Conservation (phyloP, 2,329 filamentous ascomycete species). For the Neofusicoccum parvum region DNA sequence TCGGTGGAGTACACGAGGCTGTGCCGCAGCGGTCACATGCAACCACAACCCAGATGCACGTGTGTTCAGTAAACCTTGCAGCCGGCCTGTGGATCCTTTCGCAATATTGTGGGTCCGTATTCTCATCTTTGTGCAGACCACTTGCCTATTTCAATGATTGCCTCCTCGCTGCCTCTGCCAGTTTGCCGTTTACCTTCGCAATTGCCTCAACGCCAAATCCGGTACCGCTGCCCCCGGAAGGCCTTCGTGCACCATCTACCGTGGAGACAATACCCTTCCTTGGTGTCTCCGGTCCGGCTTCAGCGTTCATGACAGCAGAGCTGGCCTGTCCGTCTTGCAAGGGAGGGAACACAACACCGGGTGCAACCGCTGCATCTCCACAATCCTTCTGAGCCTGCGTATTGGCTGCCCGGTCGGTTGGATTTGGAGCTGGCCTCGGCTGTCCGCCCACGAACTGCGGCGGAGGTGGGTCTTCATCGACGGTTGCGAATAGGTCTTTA, state of each 20-base stretch:
- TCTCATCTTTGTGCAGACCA: not conserved
- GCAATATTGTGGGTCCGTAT: no score
- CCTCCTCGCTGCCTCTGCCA: slow-evolving; percentile 9
- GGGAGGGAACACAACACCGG: no score
- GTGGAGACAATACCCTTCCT: slow-evolving; percentile 3
- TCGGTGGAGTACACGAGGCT: no score
- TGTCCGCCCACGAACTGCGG: slow-evolving; percentile 7
- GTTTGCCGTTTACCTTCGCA: slow-evolving; percentile 3
- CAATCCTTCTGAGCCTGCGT: not conserved
- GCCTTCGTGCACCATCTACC: not conserved
- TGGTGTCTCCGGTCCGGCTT: not conserved
- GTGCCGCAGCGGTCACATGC: no score
- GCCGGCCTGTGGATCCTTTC: not conserved
- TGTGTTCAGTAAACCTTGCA: no score
- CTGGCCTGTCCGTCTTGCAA: not conserved
- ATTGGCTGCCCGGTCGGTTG: not conserved
- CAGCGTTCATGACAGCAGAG: not conserved
- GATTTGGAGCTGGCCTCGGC: not conserved
- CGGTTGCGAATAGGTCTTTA: slow-evolving; percentile 8
- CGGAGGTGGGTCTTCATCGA: slow-evolving; percentile 17
- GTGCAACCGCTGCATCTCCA: not conserved
- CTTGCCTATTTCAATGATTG: not conserved
- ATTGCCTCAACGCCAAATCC: slow-evolving; percentile 6
- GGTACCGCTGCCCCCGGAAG: not conserved
- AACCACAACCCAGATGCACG: no score